Base-by-base conservation (phyloP, 176 grass and related monocot genomes). In the Phragmites australis region DNA sequence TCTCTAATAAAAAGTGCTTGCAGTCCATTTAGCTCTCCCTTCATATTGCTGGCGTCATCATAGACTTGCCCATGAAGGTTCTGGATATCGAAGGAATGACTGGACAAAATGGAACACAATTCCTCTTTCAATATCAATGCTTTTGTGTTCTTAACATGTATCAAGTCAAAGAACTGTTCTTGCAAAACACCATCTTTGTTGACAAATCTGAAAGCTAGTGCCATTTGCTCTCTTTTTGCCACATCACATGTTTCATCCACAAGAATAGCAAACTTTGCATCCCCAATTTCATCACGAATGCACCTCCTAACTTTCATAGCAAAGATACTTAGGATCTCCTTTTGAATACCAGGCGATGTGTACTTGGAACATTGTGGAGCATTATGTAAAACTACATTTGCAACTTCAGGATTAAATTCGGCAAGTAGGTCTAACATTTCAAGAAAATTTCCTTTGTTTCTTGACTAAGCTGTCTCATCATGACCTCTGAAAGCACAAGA, bases 201-300 rank as follows among this genome's bases (percentile, higher is more conserved):
- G 9, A 71, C 30, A 41, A 79, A 77, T 44, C 29, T 80, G 45
- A 72, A 79, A 62, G 52, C 64, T 6, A 53, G 22, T 68, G 9
- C 25, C 83, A 79, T 72, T 43, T 81, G 44, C 45, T 81, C 68
- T 46, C 58, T 51, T 44, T 87, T 82, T 57, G 18, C 29, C 0
- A 49, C 70, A 77, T 87, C 85, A 59, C 48, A 68, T 4, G 59
- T 79, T 66, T 87, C 43, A 78, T 82, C 70, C 25, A 88, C 72
- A 29, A 88, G 69, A 29, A 72, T 55, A 64, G 47, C 65, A 30
- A 76, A 87, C 17, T 76, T 82, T 6, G 7, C 39, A 70, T 76
- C 29, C 0, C 45, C 70, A 37, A 87, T 82, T 82, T 87, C 53
- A 6, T 41, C 17, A n/a, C 19, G 62, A 18, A 65, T 34, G 34